phyloP scores from a whole-genome alignment of 208 protist species.

The Crithidia fasciculata region DNA sequence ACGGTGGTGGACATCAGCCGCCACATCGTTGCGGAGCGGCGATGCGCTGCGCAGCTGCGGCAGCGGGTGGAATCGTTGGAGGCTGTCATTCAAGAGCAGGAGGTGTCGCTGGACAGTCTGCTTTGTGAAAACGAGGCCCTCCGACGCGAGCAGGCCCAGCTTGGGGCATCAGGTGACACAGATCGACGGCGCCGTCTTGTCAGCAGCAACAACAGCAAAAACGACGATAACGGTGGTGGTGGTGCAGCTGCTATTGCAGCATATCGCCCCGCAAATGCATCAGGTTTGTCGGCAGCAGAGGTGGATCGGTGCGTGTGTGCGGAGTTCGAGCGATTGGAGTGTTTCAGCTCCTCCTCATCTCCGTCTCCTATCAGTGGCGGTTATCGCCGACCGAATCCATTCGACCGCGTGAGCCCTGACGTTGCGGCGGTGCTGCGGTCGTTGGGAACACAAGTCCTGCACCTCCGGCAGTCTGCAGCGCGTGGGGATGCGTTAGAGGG shows the following conservation, averaged over 20 bases:
- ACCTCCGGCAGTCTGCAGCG: constrained; percentile 25
- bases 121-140: constrained; percentile 31
- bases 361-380: not conserved
- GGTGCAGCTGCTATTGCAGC: not conserved
- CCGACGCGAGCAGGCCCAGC: constrained; percentile 34
- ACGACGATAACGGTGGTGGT: constrained; percentile 6
- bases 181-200: too few relatives aligned
- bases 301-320: constrained; percentile 14
- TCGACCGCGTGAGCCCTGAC: constrained; percentile 30
- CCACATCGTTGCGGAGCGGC: constrained; percentile 45
- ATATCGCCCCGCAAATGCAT: not conserved
- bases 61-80: constrained; percentile 40
- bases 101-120: constrained; percentile 52
- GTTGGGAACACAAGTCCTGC: constrained; percentile 47
- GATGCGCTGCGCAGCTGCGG: constrained; percentile 34
- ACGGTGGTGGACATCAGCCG: constrained; percentile 50
- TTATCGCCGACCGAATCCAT: not conserved
- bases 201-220: constrained; percentile 42
- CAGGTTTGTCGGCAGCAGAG: constrained; percentile 21
- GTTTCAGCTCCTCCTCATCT: not conserved
- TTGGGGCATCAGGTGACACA: constrained; percentile 6
- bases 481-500: too few relatives aligned
- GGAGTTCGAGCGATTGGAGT: constrained; percentile 12
- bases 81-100: constrained; percentile 45
- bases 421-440: constrained; percentile 44